Conservation (phyloP, 139 green algal genomes). For the Ulvella scutata region DNA sequence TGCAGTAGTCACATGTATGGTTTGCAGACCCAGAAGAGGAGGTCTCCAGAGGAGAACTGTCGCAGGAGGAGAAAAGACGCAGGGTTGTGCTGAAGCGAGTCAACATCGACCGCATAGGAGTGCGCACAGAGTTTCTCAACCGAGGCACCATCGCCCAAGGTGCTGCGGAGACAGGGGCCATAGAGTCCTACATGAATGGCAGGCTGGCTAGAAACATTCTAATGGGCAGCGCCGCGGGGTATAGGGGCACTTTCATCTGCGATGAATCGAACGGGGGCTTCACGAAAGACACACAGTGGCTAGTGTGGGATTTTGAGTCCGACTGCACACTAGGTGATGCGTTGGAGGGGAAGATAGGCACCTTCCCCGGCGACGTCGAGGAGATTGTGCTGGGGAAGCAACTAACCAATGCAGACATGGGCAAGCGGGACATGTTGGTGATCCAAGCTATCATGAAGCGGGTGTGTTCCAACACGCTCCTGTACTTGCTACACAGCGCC, state of each 20-base stretch:
- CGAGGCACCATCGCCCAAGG: constrained; percentile 73
- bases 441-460: constrained; percentile 45
- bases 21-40: constrained; percentile 11
- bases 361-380: constrained; percentile 45
- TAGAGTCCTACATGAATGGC: constrained; percentile 73
- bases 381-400: constrained; percentile 38
- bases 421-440: constrained; percentile 32
- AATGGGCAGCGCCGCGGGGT: constrained; percentile 6
- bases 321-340: constrained; percentile 70
- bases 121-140: constrained; percentile 56
- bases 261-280: constrained; percentile 33
- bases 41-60: constrained; percentile 27
- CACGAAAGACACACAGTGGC: constrained; percentile 63
- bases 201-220: constrained; percentile 18
- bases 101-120: constrained; percentile 52
- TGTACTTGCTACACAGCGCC: too few relatives aligned
- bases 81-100: constrained; percentile 79
- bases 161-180: constrained; percentile 50
- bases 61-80: constrained; percentile 60
- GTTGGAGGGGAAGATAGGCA: constrained; percentile 39
- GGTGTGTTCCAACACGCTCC: constrained; percentile 1
- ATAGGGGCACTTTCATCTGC: constrained; percentile 16
- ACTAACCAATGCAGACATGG: constrained; percentile 3
- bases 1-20: background rate
- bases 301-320: constrained; percentile 82